Conservation (phyloP, 2,329 filamentous ascomycete genomes). For the Thielaviopsis ethacetica region DNA sequence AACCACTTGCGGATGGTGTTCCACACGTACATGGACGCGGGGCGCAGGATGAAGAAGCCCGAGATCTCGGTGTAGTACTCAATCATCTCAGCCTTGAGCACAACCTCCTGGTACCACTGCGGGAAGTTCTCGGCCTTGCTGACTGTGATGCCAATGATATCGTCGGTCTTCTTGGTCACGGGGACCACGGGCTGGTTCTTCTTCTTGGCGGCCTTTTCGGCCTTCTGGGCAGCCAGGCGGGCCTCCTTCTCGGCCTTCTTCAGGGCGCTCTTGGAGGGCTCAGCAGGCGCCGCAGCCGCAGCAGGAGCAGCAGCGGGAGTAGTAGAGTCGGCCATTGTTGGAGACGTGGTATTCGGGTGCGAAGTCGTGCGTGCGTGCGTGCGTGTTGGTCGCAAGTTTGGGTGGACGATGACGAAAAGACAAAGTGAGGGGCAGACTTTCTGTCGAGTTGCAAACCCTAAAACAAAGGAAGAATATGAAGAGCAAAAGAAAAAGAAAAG, state of each 20-base stretch:
- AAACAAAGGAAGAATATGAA: neutral
- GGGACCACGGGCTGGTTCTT: constrained; percentile 33
- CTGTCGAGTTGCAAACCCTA: neutral
- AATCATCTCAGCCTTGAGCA: constrained; percentile 92
- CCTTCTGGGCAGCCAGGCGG: constrained; percentile 43
- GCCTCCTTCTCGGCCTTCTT: constrained; percentile 52
- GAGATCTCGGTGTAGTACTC: constrained; percentile 91
- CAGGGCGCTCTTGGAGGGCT: constrained; percentile 43
- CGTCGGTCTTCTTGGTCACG: constrained; percentile 43
- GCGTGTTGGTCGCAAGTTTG: neutral
- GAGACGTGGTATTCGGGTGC: neutral
- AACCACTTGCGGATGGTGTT: constrained; percentile 51
- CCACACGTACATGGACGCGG: constrained; percentile 51
- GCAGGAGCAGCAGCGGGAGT: constrained; percentile 14
- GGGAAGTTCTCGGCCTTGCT: constrained; percentile 76
- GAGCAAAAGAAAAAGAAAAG: neutral
- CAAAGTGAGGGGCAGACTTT: neutral
- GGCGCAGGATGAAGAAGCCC: constrained; percentile 89
- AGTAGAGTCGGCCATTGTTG: constrained; percentile 14
- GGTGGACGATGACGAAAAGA: neutral
- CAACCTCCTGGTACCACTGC: constrained; percentile 94
- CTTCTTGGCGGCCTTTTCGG: constrained; percentile 44
- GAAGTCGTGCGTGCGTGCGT: neutral
- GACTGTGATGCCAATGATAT: constrained; percentile 76
- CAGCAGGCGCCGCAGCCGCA: constrained; percentile 18